Percentiles rank a stretch among this genome's conserved stretches.
Evolutionary conservation across 129 eudicot genomes (phyloP).

Genomic region (Arctium lappa): DNA sequence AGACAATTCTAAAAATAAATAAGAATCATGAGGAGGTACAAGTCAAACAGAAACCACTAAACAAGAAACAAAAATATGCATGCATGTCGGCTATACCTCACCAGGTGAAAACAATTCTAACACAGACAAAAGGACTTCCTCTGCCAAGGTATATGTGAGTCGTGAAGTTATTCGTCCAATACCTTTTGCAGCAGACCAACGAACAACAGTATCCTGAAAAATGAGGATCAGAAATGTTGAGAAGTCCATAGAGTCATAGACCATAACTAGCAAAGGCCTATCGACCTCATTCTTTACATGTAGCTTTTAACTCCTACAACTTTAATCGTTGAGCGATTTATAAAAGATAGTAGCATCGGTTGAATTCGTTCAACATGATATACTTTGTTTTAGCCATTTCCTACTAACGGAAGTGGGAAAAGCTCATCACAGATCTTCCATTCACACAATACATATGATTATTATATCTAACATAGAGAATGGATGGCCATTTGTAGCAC

Average conservation of each 20-base stretch:
- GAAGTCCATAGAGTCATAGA: not conserved
- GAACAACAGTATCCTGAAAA: conserved; percentile 92
- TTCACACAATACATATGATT: not conserved
- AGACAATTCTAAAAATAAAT: not conserved
- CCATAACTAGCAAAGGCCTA: not conserved
- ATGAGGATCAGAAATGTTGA: not conserved
- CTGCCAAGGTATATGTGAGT: conserved; percentile 70
- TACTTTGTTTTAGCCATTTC: not conserved
- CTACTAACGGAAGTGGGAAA: not conserved
- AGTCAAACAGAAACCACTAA: not conserved
- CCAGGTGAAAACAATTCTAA: conserved; percentile 92
- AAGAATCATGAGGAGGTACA: conserved; percentile 3
- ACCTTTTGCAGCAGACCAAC: conserved; percentile 99
- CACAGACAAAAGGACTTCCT: conserved; percentile 88
- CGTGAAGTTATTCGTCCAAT: conserved; percentile 90
- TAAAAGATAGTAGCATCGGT: not conserved
- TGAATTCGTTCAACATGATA: not conserved
- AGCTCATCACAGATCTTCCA: not conserved
- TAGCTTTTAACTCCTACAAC: not conserved
- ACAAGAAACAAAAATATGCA: conserved; percentile 13
- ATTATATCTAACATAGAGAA: too few species aligned
- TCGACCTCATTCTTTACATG: not conserved
- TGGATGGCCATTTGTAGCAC: too few species aligned
- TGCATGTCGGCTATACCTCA: conserved; percentile 61
- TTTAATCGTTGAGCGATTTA: not conserved